Conservation (phyloP, 176 grass and related monocot genomes). For the Zea luxurians region DNA sequence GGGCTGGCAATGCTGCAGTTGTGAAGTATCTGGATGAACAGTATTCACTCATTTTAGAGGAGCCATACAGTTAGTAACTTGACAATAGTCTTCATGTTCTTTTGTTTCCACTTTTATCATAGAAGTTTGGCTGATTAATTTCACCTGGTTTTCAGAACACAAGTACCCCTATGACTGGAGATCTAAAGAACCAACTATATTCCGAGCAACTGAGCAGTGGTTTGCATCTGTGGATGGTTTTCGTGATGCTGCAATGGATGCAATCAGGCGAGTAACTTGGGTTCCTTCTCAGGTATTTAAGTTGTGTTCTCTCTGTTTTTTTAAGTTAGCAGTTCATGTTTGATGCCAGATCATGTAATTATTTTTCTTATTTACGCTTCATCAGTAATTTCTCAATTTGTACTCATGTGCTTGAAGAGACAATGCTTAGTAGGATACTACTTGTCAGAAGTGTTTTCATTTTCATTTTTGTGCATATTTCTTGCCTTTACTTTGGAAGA, state of each 20-base stretch:
- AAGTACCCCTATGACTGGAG: conserved; percentile 99
- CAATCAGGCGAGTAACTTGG: conserved; percentile 81
- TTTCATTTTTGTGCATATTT: conserved; percentile 16
- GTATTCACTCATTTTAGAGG: conserved; percentile 73
- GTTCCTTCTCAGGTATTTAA: conserved; percentile 78
- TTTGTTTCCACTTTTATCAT: conserved; percentile 11
- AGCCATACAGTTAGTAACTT: conserved; percentile 86
- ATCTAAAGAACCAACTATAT: conserved; percentile 97
- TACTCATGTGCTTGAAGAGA: conserved; percentile 7
- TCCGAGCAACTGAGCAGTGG: conserved; percentile 97
- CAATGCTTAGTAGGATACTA: conserved; percentile 11
- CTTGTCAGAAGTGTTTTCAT: conserved; percentile 2
- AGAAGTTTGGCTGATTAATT: conserved; percentile 29
- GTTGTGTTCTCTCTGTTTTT: neutral
- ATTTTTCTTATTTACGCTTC: conserved; percentile 29
- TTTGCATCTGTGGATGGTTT: conserved; percentile 98
- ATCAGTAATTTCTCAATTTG: conserved; percentile 16
- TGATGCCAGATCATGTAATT: neutral
- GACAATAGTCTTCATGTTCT: conserved; percentile 13
- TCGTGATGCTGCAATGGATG: conserved; percentile 90
- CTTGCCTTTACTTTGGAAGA: conserved; percentile 2
- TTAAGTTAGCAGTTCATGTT: neutral
- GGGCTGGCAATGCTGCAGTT: conserved; percentile 78
- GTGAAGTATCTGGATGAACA: conserved; percentile 77
- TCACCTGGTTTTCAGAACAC: conserved; percentile 62